Evolutionary conservation across 1,284 basidiomycete genomes (phyloP).

Genomic region (Ustilago curta): DNA sequence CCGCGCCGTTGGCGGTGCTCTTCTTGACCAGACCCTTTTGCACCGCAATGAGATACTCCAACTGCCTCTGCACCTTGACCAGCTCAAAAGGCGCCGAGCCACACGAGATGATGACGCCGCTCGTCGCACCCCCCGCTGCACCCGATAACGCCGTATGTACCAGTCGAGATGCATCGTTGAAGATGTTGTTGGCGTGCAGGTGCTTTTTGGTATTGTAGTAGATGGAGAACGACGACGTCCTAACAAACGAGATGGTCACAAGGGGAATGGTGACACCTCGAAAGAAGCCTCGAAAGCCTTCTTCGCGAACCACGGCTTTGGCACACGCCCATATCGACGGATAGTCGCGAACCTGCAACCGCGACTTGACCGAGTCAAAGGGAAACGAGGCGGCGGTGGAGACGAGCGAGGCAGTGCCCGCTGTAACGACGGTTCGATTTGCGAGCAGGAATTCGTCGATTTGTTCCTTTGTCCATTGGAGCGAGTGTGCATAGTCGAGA

Average conservation of each 20-base stretch:
- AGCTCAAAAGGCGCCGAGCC: conserved; percentile 81
- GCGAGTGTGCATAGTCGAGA: conserved; percentile 22
- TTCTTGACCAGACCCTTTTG: conserved; percentile 74
- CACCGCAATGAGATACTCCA: conserved; percentile 91
- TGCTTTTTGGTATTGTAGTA: conserved; percentile 88
- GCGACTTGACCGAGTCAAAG: conserved; percentile 65
- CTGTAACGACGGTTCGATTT: conserved; percentile 65
- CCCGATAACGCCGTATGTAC: conserved; percentile 61
- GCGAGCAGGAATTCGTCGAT: conserved; percentile 51
- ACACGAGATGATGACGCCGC: conserved; percentile 80
- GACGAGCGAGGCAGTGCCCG: conserved; percentile 66
- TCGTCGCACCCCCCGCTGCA: conserved; percentile 77
- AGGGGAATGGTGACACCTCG: conserved; percentile 84
- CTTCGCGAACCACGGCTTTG: conserved; percentile 77
- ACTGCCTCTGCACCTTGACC: conserved; percentile 85
- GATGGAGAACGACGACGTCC: conserved; percentile 91
- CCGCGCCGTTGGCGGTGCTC: background rate
- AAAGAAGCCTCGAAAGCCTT: conserved; percentile 91
- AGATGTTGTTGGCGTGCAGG: conserved; percentile 72
- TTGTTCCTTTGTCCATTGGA: conserved; percentile 44
- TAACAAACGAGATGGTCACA: conserved; percentile 95
- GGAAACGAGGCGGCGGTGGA: conserved; percentile 67
- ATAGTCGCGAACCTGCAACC: conserved; percentile 67
- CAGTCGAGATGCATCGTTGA: conserved; percentile 30
- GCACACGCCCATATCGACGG: conserved; percentile 65